Conservation (phyloP, 2,329 filamentous ascomycete genomes). For the Neonectria sp. region DNA sequence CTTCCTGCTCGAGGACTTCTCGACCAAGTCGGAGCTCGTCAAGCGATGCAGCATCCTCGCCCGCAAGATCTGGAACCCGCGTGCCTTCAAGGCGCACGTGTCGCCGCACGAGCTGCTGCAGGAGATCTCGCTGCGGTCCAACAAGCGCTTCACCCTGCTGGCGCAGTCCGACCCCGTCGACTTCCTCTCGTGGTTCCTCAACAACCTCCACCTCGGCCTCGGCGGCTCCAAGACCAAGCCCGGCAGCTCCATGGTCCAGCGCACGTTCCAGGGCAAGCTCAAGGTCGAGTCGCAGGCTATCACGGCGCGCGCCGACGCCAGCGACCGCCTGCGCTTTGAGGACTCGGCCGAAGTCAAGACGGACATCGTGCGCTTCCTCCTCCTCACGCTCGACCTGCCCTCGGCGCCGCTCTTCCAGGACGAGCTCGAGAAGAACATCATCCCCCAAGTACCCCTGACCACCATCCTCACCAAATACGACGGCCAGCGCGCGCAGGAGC, state of each 20-base stretch:
- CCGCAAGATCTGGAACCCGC: constrained; percentile 98
- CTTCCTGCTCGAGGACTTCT: constrained; percentile 89
- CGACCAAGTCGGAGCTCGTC: constrained; percentile 81
- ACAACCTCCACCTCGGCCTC: constrained; percentile 92
- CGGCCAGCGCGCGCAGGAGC: constrained; percentile 88
- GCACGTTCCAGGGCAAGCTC: constrained; percentile 92
- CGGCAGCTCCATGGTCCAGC: constrained; percentile 88
- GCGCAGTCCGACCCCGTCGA: constrained; percentile 96
- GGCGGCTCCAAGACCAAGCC: constrained; percentile 92
- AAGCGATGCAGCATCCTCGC: constrained; percentile 91
- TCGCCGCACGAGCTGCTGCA: constrained; percentile 97
- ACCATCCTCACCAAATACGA: constrained; percentile 94
- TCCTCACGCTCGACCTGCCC: constrained; percentile 94
- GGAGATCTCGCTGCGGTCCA: constrained; percentile 90
- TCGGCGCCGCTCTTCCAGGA: constrained; percentile 96
- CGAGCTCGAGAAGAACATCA: constrained; percentile 94
- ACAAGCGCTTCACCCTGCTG: constrained; percentile 92
- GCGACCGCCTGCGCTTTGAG: constrained; percentile 92
- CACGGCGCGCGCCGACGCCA: constrained; percentile 89
- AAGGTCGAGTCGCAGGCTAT: constrained; percentile 96
- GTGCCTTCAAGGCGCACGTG: constrained; percentile 96
- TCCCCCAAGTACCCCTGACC: constrained; percentile 89
- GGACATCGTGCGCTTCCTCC: constrained; percentile 85
- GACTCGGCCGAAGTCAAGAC: constrained; percentile 87
- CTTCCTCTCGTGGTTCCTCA: constrained; percentile 97